Percentiles rank a stretch among this genome's conserved stretches.
Conservation (phyloP, 352 stramenopile species). For the Globisporangium canariense region DNA sequence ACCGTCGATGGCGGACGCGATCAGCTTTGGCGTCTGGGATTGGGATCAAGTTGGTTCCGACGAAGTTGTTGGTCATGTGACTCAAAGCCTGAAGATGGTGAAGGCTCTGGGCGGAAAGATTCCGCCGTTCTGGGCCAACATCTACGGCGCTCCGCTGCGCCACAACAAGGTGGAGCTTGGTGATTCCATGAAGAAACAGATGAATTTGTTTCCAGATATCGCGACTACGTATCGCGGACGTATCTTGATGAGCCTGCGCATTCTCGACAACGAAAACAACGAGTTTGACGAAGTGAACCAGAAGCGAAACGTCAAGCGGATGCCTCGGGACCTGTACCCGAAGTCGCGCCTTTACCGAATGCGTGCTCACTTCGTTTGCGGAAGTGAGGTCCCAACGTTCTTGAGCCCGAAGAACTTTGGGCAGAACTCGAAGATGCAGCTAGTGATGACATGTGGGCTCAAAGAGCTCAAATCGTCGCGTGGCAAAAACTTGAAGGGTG, state of each 20-base stretch:
- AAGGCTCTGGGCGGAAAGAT: constrained; percentile 60
- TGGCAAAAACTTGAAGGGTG: constrained; percentile 68
- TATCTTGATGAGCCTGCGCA: constrained; percentile 69
- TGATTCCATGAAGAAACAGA: constrained; percentile 70
- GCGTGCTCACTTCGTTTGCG: constrained; percentile 70
- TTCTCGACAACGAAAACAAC: constrained; percentile 67
- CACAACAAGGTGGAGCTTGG: constrained; percentile 56
- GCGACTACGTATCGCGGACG: constrained; percentile 82
- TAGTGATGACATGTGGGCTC: constrained; percentile 63
- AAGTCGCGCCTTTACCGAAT: constrained; percentile 61
- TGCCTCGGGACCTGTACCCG: constrained; percentile 60
- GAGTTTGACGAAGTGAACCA: constrained; percentile 81
- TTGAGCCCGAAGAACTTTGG: constrained; percentile 64
- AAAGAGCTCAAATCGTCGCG: constrained; percentile 59
- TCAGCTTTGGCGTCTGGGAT: constrained; percentile 68
- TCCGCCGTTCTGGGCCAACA: constrained; percentile 66
- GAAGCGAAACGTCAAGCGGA: constrained; percentile 75
- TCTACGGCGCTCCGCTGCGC: constrained; percentile 70
- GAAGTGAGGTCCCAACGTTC: constrained; percentile 74
- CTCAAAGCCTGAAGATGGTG: constrained; percentile 69
- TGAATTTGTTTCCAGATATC: constrained; percentile 84
- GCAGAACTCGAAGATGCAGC: constrained; percentile 75
- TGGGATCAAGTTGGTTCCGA: constrained; percentile 77
- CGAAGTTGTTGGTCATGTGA: constrained; percentile 69
- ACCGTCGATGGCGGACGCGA: constrained; percentile 75